phyloP scores from a whole-genome alignment of 2,329 filamentous ascomycete genomes.

The Colletotrichum aenigma region DNA sequence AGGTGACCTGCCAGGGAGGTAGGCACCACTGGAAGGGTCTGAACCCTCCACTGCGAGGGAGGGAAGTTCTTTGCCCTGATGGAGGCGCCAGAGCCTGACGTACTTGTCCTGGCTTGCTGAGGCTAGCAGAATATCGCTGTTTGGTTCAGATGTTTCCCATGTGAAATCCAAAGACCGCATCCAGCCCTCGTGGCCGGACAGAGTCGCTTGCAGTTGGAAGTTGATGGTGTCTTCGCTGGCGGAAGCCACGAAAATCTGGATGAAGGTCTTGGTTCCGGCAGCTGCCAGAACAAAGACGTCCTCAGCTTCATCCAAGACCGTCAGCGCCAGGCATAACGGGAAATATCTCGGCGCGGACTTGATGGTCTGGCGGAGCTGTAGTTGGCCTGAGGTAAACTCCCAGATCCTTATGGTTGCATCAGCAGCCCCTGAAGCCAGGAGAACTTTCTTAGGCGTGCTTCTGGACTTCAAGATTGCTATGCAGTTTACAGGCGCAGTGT shows the following conservation, averaged over 20 bases:
- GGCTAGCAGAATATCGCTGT: conserved; percentile 78
- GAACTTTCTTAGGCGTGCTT: conserved; percentile 33
- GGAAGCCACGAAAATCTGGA: conserved; percentile 77
- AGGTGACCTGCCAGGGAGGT: conserved; percentile 71
- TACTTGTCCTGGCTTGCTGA: conserved; percentile 99
- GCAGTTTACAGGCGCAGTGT: conserved; percentile 78
- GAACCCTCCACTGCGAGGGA: conserved; percentile 56
- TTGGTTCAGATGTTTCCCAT: conserved; percentile 56
- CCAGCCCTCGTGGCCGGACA: conserved; percentile 94
- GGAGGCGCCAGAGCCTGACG: conserved; percentile 89
- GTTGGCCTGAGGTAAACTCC: conserved; percentile 58
- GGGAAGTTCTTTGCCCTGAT: conserved; percentile 70
- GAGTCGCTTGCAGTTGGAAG: conserved; percentile 76
- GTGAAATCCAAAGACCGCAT: conserved; percentile 84
- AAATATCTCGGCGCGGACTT: conserved; percentile 79
- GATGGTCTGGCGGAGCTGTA: conserved; percentile 71
- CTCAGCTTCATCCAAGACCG: conserved; percentile 55
- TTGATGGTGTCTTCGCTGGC: conserved; percentile 37
- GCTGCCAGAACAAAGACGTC: conserved; percentile 73
- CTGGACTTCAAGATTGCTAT: conserved; percentile 49
- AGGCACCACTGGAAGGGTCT: conserved; percentile 62
- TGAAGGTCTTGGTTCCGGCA: conserved; percentile 81
- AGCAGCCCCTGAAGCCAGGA: conserved; percentile 80
- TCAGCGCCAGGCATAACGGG: conserved; percentile 77
- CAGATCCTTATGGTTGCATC: conserved; percentile 78